A percentile compares a stretch with the other conserved stretches of the same genome.
These are phyloP conservation scores for Chenopodium formosanum DNA, from an alignment of 148 eudicot genomes.

Conservation along the genomic window DNA sequence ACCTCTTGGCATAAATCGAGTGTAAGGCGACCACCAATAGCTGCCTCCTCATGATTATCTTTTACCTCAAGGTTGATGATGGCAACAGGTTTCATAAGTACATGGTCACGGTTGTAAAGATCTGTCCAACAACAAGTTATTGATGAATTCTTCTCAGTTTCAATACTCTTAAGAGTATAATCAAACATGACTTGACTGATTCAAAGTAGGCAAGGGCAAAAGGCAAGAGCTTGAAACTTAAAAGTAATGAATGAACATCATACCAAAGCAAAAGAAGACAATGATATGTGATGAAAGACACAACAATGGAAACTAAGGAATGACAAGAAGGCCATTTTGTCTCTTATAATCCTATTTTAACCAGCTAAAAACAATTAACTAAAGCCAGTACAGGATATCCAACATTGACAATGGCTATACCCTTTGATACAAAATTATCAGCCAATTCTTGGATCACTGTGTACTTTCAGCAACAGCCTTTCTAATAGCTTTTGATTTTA, in stretches of 20 bases:
- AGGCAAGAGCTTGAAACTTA: background rate
- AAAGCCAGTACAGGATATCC: background rate
- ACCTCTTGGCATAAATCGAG: conserved; percentile 88
- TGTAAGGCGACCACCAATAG: conserved; percentile 82
- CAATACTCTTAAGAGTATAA: background rate
- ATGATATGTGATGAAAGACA: conserved; percentile 5
- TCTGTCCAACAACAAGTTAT: conserved; percentile 40
- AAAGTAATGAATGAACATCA: background rate
- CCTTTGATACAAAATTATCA: background rate
- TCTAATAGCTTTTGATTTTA: background rate
- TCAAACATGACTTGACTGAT: background rate
- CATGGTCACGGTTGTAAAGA: conserved; percentile 75
- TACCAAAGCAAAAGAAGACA: background rate
- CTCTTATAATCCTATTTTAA: background rate
- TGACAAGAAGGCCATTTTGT: background rate
- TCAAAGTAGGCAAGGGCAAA: background rate
- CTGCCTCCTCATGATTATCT: conserved; percentile 98
- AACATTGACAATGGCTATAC: background rate
- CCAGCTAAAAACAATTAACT: background rate
- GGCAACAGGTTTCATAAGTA: conserved; percentile 74
- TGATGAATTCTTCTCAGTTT: background rate
- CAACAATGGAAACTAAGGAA: background rate
- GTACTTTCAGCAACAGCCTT: background rate
- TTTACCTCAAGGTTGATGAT: conserved; percentile 88
- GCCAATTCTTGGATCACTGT: background rate